phyloP scores from a whole-genome alignment of 768 basidiomycete species.

The Gymnopilus dilepis region DNA sequence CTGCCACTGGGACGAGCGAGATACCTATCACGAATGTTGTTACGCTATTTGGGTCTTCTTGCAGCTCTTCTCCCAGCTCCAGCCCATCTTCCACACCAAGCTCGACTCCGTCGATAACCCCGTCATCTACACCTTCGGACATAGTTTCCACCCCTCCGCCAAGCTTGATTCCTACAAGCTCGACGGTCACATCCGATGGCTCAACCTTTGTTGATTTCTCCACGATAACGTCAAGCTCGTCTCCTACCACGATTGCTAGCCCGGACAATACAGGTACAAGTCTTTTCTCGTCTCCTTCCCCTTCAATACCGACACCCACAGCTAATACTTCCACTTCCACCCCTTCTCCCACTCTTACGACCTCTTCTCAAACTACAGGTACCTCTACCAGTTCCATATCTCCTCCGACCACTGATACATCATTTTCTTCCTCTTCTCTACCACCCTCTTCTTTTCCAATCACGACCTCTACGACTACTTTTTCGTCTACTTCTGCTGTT shows the following conservation, averaged over 20 bases:
- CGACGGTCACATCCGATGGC: slow-evolving; percentile 18
- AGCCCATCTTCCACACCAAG: neutral
- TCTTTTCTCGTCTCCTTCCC: neutral
- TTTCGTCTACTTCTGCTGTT: neutral
- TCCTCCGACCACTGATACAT: neutral
- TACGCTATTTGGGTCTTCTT: slow-evolving; percentile 33
- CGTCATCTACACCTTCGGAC: slow-evolving; percentile 10
- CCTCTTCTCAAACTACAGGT: neutral
- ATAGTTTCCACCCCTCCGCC: slow-evolving; percentile 15
- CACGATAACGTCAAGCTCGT: slow-evolving; percentile 3
- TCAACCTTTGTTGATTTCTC: slow-evolving; percentile 15
- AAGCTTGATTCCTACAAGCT: slow-evolving; percentile 10
- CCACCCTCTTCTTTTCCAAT: neutral
- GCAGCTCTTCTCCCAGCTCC: slow-evolving; percentile 18
- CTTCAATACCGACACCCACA: neutral
- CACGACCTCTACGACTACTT: neutral
- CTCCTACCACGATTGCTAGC: neutral
- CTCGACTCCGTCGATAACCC: slow-evolving; percentile 4
- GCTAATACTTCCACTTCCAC: neutral
- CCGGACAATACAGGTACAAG: slow-evolving; percentile 3
- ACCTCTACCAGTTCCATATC: neutral
- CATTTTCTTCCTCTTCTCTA: neutral
- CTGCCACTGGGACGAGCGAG: slow-evolving; percentile 25
- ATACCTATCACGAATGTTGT: slow-evolving; percentile 26
- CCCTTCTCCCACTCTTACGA: neutral